Evolutionary conservation across 1,284 basidiomycete species (phyloP), one percentile per base, ranked within the genome.

Genomic region (Malassezia caprae): DNA sequence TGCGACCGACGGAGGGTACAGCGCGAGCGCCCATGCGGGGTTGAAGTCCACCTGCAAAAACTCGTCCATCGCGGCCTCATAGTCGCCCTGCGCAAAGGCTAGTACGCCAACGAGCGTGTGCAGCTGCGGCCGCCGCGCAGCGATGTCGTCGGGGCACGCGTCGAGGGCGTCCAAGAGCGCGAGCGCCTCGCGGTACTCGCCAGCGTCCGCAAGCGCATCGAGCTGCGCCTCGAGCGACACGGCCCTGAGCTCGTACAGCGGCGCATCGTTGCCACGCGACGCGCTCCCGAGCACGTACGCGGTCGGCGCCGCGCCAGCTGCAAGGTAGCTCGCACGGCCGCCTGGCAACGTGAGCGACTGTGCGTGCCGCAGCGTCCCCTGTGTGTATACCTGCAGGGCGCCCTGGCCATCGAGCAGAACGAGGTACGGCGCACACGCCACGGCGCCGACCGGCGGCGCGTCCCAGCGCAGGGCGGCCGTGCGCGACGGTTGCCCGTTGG

Each of bases 11-110:
- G 85, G 80, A 0, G 90, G 88, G 73, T 88, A 98, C 4, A 96
- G 78, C 0, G 90, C 86, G 12, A 98, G 81, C 0, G 98, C 88
- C 68, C 91, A 88, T 2, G 90, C 88, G 0, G 93, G 93, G 67
- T 94, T 93, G 60, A 89, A 80, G 62, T 96, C 86, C 41, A 93
- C 82, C 39, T 85, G 82, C 47, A 91, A 82, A 73, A 98, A 93
- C 0, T 83, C 81, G 68, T 93, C 85, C 53, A 96, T 84, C 0
- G 93, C 91, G 13, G 79, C 77, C 58, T 86, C 83, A 64, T 81
- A 90, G 51, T 83, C 79, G 13, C 80, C 80, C 7, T 79, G 77
- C 3, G 82, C 81, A 75, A 93, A 90, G 51, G 86, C 81, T 0
- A 84, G 78, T 0, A 94, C 82, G 0, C 88, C 90, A 37, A 63